Conservation (phyloP, 1,139 yeast genomes). For the Waltiozyma sp. region DNA sequence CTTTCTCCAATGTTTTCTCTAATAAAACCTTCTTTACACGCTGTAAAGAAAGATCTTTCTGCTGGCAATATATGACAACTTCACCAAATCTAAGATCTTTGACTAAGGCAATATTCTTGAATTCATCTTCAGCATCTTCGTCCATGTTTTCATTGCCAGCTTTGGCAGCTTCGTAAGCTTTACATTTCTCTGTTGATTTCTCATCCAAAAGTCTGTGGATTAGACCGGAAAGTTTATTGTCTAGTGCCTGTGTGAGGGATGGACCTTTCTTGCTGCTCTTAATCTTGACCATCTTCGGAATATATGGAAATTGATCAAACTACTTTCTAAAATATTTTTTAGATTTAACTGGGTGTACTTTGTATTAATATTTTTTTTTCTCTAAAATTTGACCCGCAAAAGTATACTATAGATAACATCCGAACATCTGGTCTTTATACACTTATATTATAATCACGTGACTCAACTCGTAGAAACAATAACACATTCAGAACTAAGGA, state of each 20-base stretch:
- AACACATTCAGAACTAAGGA: no score
- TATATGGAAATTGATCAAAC: not conserved
- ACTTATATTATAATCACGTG: no score
- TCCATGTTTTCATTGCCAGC: constrained; percentile 14
- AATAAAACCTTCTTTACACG: constrained; percentile 52
- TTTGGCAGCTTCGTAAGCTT: constrained; percentile 13
- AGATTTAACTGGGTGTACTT: not conserved
- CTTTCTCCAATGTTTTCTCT: constrained; percentile 48
- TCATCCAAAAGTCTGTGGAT: constrained; percentile 42
- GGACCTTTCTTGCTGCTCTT: constrained; percentile 9
- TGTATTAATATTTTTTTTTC: not conserved
- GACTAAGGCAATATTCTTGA: constrained; percentile 41
- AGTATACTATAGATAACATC: not conserved
- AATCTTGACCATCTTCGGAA: constrained; percentile 12
- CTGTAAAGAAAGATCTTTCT: constrained; percentile 52
- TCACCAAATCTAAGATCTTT: constrained; percentile 42
- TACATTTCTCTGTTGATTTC: constrained; percentile 28
- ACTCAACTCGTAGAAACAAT: no score
- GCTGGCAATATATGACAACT: constrained; percentile 41
- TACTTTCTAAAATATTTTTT: not conserved
- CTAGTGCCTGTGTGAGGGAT: constrained; percentile 25
- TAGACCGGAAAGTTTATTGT: constrained; percentile 38
- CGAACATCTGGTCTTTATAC: not conserved
- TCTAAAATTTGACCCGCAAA: constrained; percentile 1
- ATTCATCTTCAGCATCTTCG: constrained; percentile 13